phyloP scores from a whole-genome alignment of 2,329 filamentous ascomycete species.

The Pseudogymnoascus sp. region DNA sequence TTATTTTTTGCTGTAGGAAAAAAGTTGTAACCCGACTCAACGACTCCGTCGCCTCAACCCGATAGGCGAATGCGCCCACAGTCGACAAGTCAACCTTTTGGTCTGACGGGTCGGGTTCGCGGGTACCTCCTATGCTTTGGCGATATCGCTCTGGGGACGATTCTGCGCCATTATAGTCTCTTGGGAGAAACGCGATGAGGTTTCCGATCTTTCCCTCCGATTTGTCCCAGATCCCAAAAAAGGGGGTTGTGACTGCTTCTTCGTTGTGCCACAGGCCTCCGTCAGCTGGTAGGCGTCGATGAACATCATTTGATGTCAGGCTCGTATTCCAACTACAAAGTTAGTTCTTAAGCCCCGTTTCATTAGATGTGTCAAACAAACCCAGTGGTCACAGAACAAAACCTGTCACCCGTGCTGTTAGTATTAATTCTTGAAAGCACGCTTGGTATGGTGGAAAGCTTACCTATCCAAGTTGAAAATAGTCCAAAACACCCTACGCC shows the following conservation, averaged over 20 bases:
- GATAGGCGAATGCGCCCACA: slow-evolving; percentile 32
- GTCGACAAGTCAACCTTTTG: slow-evolving; percentile 27
- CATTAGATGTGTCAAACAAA: neutral
- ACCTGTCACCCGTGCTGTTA: slow-evolving; percentile 8
- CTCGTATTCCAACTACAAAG: slow-evolving; percentile 31
- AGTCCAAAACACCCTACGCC: slow-evolving; percentile 43
- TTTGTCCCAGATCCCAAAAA: slow-evolving; percentile 38
- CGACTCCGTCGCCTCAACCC: slow-evolving; percentile 38
- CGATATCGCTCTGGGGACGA: slow-evolving; percentile 11
- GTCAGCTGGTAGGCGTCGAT: slow-evolving; percentile 33
- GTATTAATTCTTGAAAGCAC: neutral
- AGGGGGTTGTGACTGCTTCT: slow-evolving; percentile 34
- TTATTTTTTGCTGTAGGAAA: slow-evolving; percentile 36
- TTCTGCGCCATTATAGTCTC: slow-evolving; percentile 17
- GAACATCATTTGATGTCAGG: slow-evolving; percentile 27
- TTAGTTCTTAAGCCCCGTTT: neutral
- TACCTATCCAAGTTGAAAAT: slow-evolving; percentile 43
- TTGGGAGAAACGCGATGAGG: slow-evolving; percentile 32
- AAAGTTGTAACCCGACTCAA: slow-evolving; percentile 36
- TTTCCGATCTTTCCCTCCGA: slow-evolving; percentile 33
- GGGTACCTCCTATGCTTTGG: slow-evolving; percentile 20
- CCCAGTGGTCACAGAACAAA: slow-evolving; percentile 9
- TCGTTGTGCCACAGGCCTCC: slow-evolving; percentile 35
- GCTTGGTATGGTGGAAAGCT: slow-evolving; percentile 26
- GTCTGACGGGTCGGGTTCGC: slow-evolving; percentile 10